These are phyloP conservation scores for Westerdykella ornata DNA, from an alignment of 2,329 filamentous ascomycete genomes.

Conservation along the genomic window DNA sequence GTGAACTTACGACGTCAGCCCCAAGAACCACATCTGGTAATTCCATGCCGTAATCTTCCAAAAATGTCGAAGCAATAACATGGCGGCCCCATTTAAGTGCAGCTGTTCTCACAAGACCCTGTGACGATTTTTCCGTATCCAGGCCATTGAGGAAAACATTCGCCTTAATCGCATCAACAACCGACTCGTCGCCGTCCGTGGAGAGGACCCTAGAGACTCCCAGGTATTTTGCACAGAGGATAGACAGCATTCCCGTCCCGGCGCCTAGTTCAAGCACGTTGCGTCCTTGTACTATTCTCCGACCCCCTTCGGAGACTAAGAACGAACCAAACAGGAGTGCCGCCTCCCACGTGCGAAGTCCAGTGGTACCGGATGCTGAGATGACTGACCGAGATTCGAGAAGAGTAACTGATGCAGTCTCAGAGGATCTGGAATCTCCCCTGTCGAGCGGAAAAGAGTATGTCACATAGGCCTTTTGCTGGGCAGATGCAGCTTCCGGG, in stretches of 20 bases:
- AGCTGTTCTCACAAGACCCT: slow-evolving; percentile 42
- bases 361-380: slow-evolving; percentile 65
- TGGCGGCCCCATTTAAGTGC: slow-evolving; percentile 60
- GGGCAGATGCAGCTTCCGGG: slow-evolving; percentile 59
- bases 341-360: slow-evolving; percentile 75
- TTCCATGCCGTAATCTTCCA: slow-evolving; percentile 45
- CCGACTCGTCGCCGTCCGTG: slow-evolving; percentile 68
- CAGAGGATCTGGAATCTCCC: slow-evolving; percentile 11
- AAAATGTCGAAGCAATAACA: slow-evolving; percentile 52
- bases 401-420: slow-evolving; percentile 49
- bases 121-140: slow-evolving; percentile 39
- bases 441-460: slow-evolving; percentile 46
- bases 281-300: slow-evolving; percentile 46
- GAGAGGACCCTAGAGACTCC: slow-evolving; percentile 54
- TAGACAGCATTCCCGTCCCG: slow-evolving; percentile 68
- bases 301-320: slow-evolving; percentile 46
- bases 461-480: slow-evolving; percentile 68
- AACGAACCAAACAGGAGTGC: slow-evolving; percentile 66
- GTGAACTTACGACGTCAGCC: slow-evolving; percentile 60
- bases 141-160: slow-evolving; percentile 64
- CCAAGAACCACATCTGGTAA: slow-evolving; percentile 60
- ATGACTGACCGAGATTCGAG: slow-evolving; percentile 64
- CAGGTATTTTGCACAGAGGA: slow-evolving; percentile 65
- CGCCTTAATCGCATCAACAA: slow-evolving; percentile 60
- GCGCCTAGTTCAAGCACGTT: slow-evolving; percentile 66